Evolutionary conservation across 2,329 filamentous ascomycete genomes (phyloP), one percentile per base, ranked within the genome.

Genomic region (Botrytis deweyae): DNA sequence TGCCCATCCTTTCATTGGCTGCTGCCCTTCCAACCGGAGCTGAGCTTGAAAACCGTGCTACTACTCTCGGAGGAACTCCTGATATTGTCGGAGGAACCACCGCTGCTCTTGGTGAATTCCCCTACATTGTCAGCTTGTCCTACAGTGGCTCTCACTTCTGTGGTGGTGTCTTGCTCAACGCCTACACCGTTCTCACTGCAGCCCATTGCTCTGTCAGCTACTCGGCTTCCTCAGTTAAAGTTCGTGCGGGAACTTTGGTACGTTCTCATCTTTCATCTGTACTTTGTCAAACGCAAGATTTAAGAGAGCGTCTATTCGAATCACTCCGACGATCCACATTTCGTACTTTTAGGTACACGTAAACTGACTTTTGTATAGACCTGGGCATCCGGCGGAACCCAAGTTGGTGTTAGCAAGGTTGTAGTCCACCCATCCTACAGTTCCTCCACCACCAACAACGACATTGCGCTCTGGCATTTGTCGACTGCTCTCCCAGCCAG

Each of bases 211-310:
- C 76, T 8, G 71, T 76, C 3, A 55, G 40, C 46, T 63, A 66
- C 42, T 9, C 66, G 1, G 71, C 76, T 49, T 74, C 70, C 22
- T 36, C 61, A 38, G 76, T 78, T 70, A 77, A 70, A 71, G 72
- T 78, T 59, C 77, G 77, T 38, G 76, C 75, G 25, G 77, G 77
- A 46, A 75, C 76, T 20, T 67, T 74, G 33, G 77, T 78, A 78
- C 49, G 76, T 70, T 66, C 3, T 42, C 20, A 44, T 40, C 6
- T 36, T 63, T 46, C 14, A 18, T 25, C 20, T 46, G 8, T 38
- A 18, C 5, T 44, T 62, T n/a, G 18, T 10, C 14, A 14, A 29
- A 18, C 22, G 14, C n/a, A 29, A 10, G 1, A 40, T 12, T n/a
- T 3, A 7, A 16, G 4, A 20, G 64, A n/a, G 6, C 7, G 40